Conservation (phyloP, 805 yeast species). For the Zygosaccharomyces pseudorouxii region DNA sequence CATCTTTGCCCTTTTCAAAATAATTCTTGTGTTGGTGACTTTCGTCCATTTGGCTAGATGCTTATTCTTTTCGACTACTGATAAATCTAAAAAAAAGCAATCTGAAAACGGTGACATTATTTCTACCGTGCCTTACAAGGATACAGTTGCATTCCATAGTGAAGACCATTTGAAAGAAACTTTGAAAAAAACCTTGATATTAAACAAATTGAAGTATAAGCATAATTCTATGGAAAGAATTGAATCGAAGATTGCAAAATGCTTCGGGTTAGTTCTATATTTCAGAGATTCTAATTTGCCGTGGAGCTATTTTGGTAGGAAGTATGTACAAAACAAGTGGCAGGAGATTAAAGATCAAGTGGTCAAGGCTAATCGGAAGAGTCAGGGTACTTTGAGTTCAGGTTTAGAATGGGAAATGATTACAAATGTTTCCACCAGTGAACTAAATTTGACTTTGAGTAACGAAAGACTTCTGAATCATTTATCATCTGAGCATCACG, state of each 20-base stretch:
- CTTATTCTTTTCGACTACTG: constrained; percentile 3
- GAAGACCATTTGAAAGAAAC: constrained; percentile 14
- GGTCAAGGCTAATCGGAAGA: constrained; percentile 23
- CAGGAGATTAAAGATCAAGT: constrained; percentile 16
- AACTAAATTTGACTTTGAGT: constrained; percentile 25
- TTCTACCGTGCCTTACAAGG: constrained; percentile 13
- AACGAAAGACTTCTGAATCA: constrained; percentile 22
- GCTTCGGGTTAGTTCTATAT: constrained; percentile 26
- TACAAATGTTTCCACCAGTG: constrained; percentile 26
- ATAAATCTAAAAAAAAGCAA: constrained; percentile 2
- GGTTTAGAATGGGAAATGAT: constrained; percentile 25
- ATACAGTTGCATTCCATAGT: constrained; percentile 17
- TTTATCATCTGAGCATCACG: constrained; percentile 17
- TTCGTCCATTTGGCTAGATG: constrained; percentile 27
- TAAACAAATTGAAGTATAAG: constrained; percentile 19
- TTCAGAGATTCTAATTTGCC: constrained; percentile 10
- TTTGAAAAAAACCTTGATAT: constrained; percentile 17
- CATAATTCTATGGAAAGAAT: constrained; percentile 20
- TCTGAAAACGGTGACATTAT: constrained; percentile 3
- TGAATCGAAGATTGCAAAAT: constrained; percentile 20
- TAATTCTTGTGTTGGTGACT: constrained; percentile 27
- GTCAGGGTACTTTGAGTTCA: constrained; percentile 27
- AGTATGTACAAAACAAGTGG: constrained; percentile 18
- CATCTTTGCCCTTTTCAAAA: constrained; percentile 27
- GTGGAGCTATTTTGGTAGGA: constrained; percentile 17